Evolutionary conservation across 441 rosid species (phyloP), one percentile per base, ranked within the genome.

Genomic region (Bocquillonia castaneifolia): DNA sequence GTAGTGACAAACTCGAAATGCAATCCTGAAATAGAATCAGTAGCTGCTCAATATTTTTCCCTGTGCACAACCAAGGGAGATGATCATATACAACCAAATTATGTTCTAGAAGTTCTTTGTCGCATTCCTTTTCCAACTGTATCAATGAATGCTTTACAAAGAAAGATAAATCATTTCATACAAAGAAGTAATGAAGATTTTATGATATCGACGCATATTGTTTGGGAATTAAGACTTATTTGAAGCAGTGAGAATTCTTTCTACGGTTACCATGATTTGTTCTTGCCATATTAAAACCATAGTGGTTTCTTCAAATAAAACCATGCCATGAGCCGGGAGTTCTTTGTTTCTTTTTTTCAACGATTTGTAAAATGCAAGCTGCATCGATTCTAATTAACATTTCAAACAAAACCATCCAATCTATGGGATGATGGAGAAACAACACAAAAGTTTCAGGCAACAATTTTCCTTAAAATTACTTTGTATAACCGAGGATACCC

Each of bases 1-100:
- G n/a, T n/a, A n/a, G n/a, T n/a, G n/a, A 18, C 50, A 44, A 64
- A 32, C 44, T 64, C 14, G 45, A 36, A 32, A 51, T 31, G 58
- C 32, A 51, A 51, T n/a, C 54, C 47, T 50, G 59, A 51, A n/a
- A 51, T 64, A 13, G 20, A 17, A 32, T 5, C 51, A 45, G 31
- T 5, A 42, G 45, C 18, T 47, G 56, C 56, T 64, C 40, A 20
- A 34, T 12, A 13, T 31, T 64, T 10, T 22, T 32, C 20, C 40
- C 45, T 5, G 3, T 40, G 39, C 14, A 55, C 59, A 29, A 32
- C 25, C 23, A 32, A 31, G 61, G 13, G 59, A 25, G 61, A 57
- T 32, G 25, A 57, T 57, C 40, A 10, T 15, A 17, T 58, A 28
- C 22, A 59, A 59, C 14, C 48, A 59, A 17, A 39, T 39, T 12